Evolutionary conservation across 768 basidiomycete species (phyloP), one percentile per base, ranked within the genome.

Genomic region (Peribolospora baueri): DNA sequence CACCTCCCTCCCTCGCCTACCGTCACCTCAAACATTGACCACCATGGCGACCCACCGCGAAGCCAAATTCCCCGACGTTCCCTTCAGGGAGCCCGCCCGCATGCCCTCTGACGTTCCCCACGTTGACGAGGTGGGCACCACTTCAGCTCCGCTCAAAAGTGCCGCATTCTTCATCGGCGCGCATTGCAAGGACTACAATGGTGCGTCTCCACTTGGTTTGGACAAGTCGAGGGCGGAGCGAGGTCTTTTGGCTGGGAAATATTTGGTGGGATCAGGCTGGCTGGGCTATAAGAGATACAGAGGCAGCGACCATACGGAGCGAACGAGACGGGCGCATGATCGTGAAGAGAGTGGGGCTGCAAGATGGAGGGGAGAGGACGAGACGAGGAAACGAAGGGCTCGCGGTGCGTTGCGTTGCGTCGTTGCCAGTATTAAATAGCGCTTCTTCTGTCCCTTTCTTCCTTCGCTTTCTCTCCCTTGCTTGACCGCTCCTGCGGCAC

Each of bases 101-200:
- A 61, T 71, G 50, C 70, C 69, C 10, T 62, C 67, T 4, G 58
- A 60, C 11, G 62, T 80, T 36, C 87, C 90, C 42, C 79, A 77
- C 64, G 84, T 95, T 43, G 73, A 77, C 57, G 93, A 98, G 69
- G 69, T 98, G 48, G 91, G 90, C 46, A 74, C 72, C 48, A 86
- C 86, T 1, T 90, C 85, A 60, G 93, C 80, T 57, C 93, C 91
- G 2, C 72, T 97, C 64, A 95, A 97, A 73, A 84, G 82, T 61
- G 87, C 91, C 1, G 82, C 86, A 6, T 97, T 95, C 76, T 95
- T 95, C 71, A 79, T 98, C 66, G 93, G 87, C 39, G 81, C 83
- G 43, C 76, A 85, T 67, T 98, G 91, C 76, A 86, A 86, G 69
- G 84, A 87, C 56, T 91, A 79, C 71, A 97, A 91, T 70, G 91